Evolutionary conservation across 495 filamentous ascomycete species (phyloP), one percentile per base, ranked within the genome.

Genomic region (Barbatosphaeria neglecta): DNA sequence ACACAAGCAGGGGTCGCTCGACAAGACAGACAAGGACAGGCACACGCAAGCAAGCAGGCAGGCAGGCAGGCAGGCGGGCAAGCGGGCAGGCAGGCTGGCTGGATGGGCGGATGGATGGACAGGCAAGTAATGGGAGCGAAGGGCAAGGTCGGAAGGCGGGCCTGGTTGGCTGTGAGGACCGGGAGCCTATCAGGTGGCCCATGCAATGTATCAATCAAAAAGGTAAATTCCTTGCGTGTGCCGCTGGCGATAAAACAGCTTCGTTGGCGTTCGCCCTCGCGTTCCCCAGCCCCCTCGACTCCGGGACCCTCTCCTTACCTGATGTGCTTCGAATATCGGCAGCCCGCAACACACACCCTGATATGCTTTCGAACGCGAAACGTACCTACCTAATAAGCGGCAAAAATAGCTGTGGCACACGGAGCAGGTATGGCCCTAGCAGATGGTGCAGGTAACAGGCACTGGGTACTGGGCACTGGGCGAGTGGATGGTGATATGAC

Each of bases 111-210:
- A 43, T 5, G 19, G 40, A 43, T 4, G 20, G 5, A 19, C 20
- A 43, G 8, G 40, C 19, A 43, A 19, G 40, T 11, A 43, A 16
- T 23, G 19, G 11, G 18, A 43, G n/a, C 13, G 38, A 41, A 16
- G 40, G n/a, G 22, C 20, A 9, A 19, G 40, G 49, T 40, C 43
- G 33, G 45, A 23, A 39, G 17, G 24, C 20, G 4, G 19, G 24
- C 27, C 13, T 33, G 43, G 43, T 45, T 20, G 42, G 44, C 22
- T 19, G 13, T 22, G 25, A 35, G 13, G 20, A 43, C 43, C 24
- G 15, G 15, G 25, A 24, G 46, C 51, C 50, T 52, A 57, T 52
- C 54, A 47, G 41, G 48, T 33, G 31, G 25, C 42, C 18, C 23
- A 18, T 15, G 25, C 33, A 45, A 33, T 33, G 43, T 33, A 45